These are phyloP conservation scores for Cutaneotrichosporon cavernicola DNA, from an alignment of 1,284 basidiomycete species.

Conservation along the genomic window DNA sequence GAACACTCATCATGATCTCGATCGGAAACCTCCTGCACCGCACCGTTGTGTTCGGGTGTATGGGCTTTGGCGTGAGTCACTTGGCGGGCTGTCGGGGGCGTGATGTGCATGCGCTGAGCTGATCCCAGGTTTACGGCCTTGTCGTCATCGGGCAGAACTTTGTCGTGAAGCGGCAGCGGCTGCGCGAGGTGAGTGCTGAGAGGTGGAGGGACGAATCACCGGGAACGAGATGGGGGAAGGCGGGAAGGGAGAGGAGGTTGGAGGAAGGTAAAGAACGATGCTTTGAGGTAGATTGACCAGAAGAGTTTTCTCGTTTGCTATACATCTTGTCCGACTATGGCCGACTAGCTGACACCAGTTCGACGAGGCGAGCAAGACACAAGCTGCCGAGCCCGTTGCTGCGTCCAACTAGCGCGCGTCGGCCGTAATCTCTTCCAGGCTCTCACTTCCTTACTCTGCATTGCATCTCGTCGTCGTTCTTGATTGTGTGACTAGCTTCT, in stretches of 20 bases:
- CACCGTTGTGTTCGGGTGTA: conserved; percentile 20
- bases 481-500: too few relatives aligned
- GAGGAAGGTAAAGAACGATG: background rate
- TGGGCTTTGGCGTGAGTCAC: conserved; percentile 26
- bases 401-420: conserved; percentile 2
- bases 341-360: conserved; percentile 12
- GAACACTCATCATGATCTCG: conserved; percentile 15
- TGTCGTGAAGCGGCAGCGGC: conserved; percentile 21
- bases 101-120: background rate
- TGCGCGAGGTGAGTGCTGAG: conserved; percentile 9
- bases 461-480: background rate
- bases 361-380: conserved; percentile 3
- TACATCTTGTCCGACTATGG: background rate
- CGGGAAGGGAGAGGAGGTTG: background rate
- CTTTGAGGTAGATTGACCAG: too few relatives aligned
- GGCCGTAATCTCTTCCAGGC: background rate
- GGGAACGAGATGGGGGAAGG: background rate
- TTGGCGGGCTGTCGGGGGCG: background rate
- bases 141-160: conserved; percentile 27
- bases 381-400: background rate
- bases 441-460: conserved; percentile 5
- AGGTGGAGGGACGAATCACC: too few relatives aligned
- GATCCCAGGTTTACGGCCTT: conserved; percentile 24
- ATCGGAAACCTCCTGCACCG: conserved; percentile 26
- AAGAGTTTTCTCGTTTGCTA: background rate